A percentile compares a stretch with the other conserved stretches of the same genome.
Conservation (phyloP, 1,284 basidiomycete species). For the Amylostereum areolatum region DNA sequence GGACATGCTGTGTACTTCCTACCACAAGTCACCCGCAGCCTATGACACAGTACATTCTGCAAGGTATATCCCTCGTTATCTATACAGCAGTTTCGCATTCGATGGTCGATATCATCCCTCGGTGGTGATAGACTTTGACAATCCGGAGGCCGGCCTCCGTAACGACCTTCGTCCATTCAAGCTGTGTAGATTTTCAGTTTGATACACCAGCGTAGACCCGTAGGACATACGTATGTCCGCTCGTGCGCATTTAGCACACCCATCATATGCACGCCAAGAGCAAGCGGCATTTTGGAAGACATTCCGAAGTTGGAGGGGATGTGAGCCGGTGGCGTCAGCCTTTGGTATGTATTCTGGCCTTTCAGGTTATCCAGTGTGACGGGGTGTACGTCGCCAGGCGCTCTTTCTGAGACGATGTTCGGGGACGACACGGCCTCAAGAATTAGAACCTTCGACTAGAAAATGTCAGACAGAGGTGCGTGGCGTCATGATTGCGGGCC, state of each 20-base stretch:
- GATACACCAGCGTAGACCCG: not conserved
- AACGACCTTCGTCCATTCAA: constrained; percentile 8
- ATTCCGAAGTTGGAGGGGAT: constrained; percentile 11
- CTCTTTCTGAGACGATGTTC: not conserved
- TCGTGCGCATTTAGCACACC: constrained; percentile 12
- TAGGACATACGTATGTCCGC: constrained; percentile 7
- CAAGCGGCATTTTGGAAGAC: constrained; percentile 8
- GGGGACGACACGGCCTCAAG: constrained; percentile 9
- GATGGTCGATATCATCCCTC: constrained; percentile 10
- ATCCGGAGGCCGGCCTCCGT: constrained; percentile 5
- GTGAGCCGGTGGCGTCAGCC: constrained; percentile 6
- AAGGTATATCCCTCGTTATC: not conserved
- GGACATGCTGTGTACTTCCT: too few relatives aligned
- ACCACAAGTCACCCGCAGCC: too few relatives aligned
- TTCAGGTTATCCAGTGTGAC: constrained; percentile 4
- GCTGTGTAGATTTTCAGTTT: constrained; percentile 1
- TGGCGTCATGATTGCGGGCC: not conserved
- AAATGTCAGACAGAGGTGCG: not conserved
- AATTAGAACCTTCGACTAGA: constrained; percentile 8
- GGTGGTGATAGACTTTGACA: constrained; percentile 4
- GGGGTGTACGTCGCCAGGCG: not conserved
- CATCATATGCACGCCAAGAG: constrained; percentile 12
- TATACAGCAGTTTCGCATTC: constrained; percentile 7
- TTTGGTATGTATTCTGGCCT: not conserved
- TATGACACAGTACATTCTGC: too few relatives aligned